Conservation (phyloP, 2,329 filamentous ascomycete species). For the Pseudofabraea citricarpa region DNA sequence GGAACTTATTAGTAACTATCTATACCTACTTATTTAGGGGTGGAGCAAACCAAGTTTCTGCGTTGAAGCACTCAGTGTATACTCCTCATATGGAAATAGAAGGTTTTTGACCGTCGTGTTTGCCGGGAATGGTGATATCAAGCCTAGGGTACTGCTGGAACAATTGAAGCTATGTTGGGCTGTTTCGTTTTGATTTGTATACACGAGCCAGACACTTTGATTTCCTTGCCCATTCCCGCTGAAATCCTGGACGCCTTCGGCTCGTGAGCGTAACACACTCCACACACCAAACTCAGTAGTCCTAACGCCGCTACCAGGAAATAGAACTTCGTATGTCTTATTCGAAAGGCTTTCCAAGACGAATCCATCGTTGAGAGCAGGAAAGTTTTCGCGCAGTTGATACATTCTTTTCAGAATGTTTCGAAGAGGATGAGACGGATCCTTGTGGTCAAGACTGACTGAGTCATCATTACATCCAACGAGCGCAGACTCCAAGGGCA, state of each 20-base stretch:
- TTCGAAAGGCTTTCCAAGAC: conserved; percentile 50
- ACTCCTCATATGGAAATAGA: conserved; percentile 56
- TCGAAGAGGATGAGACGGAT: conserved; percentile 55
- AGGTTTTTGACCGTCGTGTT: conserved; percentile 53
- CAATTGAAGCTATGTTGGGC: conserved; percentile 50
- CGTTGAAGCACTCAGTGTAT: conserved; percentile 40
- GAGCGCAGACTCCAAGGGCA: conserved; percentile 48
- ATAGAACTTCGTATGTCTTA: conserved; percentile 42
- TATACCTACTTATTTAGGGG: not conserved
- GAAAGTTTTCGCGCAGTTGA: conserved; percentile 50
- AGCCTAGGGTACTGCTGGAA: conserved; percentile 36
- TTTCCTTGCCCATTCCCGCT: conserved; percentile 40
- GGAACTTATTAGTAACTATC: conserved; percentile 15
- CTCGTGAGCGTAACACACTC: conserved; percentile 46
- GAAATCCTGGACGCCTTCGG: conserved; percentile 43
- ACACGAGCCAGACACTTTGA: conserved; percentile 38
- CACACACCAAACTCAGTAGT: conserved; percentile 55
- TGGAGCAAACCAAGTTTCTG: conserved; percentile 19
- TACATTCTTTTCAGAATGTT: conserved; percentile 59
- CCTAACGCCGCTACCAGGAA: conserved; percentile 45
- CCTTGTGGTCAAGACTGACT: conserved; percentile 55
- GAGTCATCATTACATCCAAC: conserved; percentile 51
- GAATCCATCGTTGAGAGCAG: conserved; percentile 55
- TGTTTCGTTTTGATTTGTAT: conserved; percentile 40
- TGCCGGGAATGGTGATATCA: conserved; percentile 46